Evolutionary conservation across 805 yeast species (phyloP).

Genomic region (Helenozyma rhizophorensis): DNA sequence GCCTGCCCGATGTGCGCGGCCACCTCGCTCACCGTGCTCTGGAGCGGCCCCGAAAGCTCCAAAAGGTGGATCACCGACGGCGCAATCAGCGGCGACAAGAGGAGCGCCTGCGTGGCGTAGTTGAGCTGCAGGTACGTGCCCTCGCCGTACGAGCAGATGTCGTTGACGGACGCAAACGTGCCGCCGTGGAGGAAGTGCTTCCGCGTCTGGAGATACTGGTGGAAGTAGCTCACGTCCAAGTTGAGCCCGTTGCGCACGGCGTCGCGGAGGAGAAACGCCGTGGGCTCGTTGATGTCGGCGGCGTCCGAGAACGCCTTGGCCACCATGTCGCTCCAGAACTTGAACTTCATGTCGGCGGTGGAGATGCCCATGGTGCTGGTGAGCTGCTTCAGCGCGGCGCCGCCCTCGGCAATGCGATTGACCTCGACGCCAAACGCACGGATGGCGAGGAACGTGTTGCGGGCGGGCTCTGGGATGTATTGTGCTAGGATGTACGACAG

Average conservation of each 20-base stretch:
- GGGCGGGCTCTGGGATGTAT: slow-evolving; percentile 61
- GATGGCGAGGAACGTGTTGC: slow-evolving; percentile 60
- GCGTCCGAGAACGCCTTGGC: slow-evolving; percentile 39
- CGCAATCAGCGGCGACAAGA: slow-evolving; percentile 53
- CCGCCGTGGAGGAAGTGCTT: slow-evolving; percentile 47
- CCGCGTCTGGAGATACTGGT: slow-evolving; percentile 57
- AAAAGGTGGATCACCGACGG: slow-evolving; percentile 51
- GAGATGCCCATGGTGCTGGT: slow-evolving; percentile 33
- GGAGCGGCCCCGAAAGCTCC: slow-evolving; percentile 42
- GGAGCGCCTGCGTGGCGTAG: slow-evolving; percentile 57
- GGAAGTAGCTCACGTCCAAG: slow-evolving; percentile 51
- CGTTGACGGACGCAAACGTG: slow-evolving; percentile 46
- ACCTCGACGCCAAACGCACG: slow-evolving; percentile 65
- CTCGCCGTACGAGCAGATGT: slow-evolving; percentile 73
- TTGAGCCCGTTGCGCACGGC: slow-evolving; percentile 46
- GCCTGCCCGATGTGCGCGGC: slow-evolving; percentile 85
- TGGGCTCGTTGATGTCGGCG: slow-evolving; percentile 54
- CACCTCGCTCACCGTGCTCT: slow-evolving; percentile 48
- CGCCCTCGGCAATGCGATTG: slow-evolving; percentile 41
- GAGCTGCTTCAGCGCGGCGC: slow-evolving; percentile 27
- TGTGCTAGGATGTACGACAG: slow-evolving; percentile 64
- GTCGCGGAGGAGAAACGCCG: slow-evolving; percentile 53
- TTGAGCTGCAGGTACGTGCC: slow-evolving; percentile 72
- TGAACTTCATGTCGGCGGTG: slow-evolving; percentile 52
- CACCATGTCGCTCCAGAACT: slow-evolving; percentile 69